Evolutionary conservation across 2,329 filamentous ascomycete genomes (phyloP).

Genomic region (Rhytidhysteron rufulum): DNA sequence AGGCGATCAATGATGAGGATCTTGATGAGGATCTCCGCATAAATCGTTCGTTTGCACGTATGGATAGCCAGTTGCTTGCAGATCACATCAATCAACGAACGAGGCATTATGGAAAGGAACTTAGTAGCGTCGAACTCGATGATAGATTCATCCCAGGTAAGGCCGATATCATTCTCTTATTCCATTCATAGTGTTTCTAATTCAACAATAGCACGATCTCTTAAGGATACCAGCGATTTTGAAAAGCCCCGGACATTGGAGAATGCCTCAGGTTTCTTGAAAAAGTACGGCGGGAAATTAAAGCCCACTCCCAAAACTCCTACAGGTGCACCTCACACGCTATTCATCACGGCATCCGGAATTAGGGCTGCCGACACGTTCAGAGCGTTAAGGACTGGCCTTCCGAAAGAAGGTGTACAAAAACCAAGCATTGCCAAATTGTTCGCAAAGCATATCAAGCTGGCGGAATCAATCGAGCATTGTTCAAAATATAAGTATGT

Average conservation of each 20-base stretch:
- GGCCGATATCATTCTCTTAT: not conserved
- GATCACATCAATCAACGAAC: constrained; percentile 82
- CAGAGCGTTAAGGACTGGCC: constrained; percentile 66
- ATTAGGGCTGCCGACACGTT: constrained; percentile 82
- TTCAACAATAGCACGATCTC: constrained; percentile 59
- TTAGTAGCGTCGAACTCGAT: constrained; percentile 79
- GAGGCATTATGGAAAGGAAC: constrained; percentile 70
- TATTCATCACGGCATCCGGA: constrained; percentile 82
- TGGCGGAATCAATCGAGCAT: constrained; percentile 78
- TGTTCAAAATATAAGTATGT: constrained; percentile 58
- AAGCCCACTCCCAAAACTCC: constrained; percentile 60
- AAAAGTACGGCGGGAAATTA: constrained; percentile 60
- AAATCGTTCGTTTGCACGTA: constrained; percentile 74
- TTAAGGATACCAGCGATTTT: constrained; percentile 77
- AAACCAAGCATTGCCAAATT: constrained; percentile 79
- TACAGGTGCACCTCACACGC: constrained; percentile 66
- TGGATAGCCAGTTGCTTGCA: constrained; percentile 79
- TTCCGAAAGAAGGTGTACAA: constrained; percentile 47
- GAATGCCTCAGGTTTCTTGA: constrained; percentile 75
- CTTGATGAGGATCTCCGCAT: constrained; percentile 52
- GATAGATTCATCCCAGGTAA: constrained; percentile 77
- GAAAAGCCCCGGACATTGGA: constrained; percentile 62
- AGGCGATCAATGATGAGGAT: constrained; percentile 62
- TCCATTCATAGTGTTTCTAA: not conserved
- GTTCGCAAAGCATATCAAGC: constrained; percentile 97